A percentile compares a stretch with the other conserved stretches of the same genome.
Evolutionary conservation across 202 grass and related monocot genomes (phyloP).

Genomic region (Dendrocalamus latiflorus): DNA sequence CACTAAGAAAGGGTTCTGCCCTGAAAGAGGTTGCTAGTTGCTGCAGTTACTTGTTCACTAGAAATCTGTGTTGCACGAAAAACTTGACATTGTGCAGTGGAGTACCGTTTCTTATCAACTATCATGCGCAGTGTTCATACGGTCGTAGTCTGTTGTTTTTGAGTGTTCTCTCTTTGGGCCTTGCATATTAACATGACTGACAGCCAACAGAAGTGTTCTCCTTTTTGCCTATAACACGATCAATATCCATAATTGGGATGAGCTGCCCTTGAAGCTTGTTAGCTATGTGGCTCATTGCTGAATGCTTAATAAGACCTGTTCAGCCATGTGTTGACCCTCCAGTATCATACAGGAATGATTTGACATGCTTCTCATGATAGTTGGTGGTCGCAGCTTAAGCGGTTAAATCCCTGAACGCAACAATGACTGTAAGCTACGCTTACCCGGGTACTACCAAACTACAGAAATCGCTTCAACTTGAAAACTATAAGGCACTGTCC

Average conservation of each 20-base stretch:
- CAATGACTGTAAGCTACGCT: too few relatives aligned
- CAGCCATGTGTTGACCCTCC: neutral
- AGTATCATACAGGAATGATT: neutral
- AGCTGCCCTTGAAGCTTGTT: neutral
- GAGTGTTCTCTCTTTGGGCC: neutral
- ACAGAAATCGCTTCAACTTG: too few relatives aligned
- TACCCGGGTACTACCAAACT: too few relatives aligned
- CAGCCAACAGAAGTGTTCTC: neutral
- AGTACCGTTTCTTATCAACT: neutral
- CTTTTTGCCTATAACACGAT: neutral
- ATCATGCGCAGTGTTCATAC: neutral
- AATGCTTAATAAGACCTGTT: neutral
- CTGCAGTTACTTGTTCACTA: neutral
- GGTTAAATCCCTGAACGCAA: too few relatives aligned
- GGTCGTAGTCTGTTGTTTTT: neutral
- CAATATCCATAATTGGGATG: neutral
- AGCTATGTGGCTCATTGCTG: neutral
- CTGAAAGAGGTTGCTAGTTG: neutral
- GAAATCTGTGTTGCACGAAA: constrained; percentile 12
- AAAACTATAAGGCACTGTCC: too few relatives aligned
- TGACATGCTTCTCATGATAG: neutral
- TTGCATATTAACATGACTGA: neutral
- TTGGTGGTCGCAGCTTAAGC: neutral
- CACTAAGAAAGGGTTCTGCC: neutral
- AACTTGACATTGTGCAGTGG: neutral